Base-by-base conservation (phyloP, 805 yeast species). In the Cyberlindnera xylosilytica region DNA sequence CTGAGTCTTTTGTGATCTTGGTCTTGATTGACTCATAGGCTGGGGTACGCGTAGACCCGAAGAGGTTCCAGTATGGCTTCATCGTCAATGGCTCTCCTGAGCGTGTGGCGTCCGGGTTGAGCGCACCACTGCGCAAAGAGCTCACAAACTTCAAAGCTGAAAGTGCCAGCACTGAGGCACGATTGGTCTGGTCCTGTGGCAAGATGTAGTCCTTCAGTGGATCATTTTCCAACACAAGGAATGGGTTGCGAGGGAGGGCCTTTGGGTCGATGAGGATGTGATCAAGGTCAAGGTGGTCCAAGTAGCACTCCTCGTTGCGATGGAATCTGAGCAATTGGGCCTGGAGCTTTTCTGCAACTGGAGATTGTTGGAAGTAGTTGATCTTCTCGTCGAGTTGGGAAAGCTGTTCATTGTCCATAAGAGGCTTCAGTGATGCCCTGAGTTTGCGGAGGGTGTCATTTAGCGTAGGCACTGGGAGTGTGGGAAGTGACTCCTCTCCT, bases 241-340 rank as follows among this genome's bases (percentile, higher is more conserved):
- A 84, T 1, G 95, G 95, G 57, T 84, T 85, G 47, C 91, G 68
- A 5, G 95, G 95, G 33, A 85, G 64, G 1, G 79, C 68, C 24
- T 61, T 56, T 20, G 65, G 68, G 46, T 68, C 70, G 38, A 68
- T 48, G 18, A 61, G 49, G 28, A 58, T 68, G 33, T 66, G 66
- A 44, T 68, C 72, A 34, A 67, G 42, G 38, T 66, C 64, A 33
- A 70, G 52, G 22, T 70, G 71, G 51, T 80, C 81, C 40, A 84
- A 61, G 60, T 84, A 84, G 49, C 74, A 68, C 8, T 69, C 67
- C 36, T 73, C 68, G 6, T 61, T 56, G 5, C 53, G 51, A 12
- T 77, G 63, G n/a, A 76, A 73, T 20, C 72, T 66, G 24, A 62
- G 51, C 32, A 85, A 56, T 52, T 81, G 85, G 5, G 60, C 42